A percentile compares a stretch with the other conserved stretches of the same genome.
Evolutionary conservation across 768 basidiomycete species (phyloP).

Genomic region (Dioszegia aurantiaca): DNA sequence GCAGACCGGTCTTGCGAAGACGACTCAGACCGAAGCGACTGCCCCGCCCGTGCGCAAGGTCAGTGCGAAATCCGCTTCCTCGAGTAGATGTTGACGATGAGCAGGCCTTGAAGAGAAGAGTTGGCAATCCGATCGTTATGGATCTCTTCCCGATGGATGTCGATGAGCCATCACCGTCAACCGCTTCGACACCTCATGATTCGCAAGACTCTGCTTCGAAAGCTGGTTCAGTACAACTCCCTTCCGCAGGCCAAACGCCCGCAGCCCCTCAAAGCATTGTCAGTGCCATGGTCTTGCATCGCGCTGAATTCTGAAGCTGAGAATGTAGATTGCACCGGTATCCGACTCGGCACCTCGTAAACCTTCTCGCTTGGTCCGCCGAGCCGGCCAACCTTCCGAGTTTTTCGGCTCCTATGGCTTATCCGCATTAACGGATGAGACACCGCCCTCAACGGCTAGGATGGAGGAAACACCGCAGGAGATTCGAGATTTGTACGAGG

Average conservation of each 20-base stretch:
- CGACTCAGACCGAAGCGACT: slow-evolving; percentile 10
- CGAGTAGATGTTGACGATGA: not conserved
- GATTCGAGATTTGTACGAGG: slow-evolving; percentile 38
- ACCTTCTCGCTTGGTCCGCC: slow-evolving; percentile 26
- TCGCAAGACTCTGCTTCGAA: not conserved
- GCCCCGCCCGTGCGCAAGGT: not conserved
- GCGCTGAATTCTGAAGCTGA: no score
- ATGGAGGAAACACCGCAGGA: slow-evolving; percentile 29
- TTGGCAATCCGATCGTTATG: slow-evolving; percentile 7
- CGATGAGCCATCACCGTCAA: slow-evolving; percentile 3
- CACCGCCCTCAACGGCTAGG: no score
- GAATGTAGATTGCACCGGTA: slow-evolving; percentile 5
- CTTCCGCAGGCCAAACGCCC: slow-evolving; percentile 2
- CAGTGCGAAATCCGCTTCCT: not conserved
- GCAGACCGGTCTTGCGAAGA: slow-evolving; percentile 3
- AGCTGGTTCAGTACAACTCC: not conserved
- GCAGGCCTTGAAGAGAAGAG: slow-evolving; percentile 28
- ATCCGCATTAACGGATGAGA: no score
- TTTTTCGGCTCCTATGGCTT: no score
- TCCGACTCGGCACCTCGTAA: not conserved
- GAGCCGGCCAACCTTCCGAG: slow-evolving; percentile 18
- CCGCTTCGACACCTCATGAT: not conserved
- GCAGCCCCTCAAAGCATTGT: not conserved
- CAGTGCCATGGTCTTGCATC: not conserved
- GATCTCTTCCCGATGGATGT: slow-evolving; percentile 1